Conservation (phyloP, 78 protist genomes). For the Dictyostelium firmibasis region DNA sequence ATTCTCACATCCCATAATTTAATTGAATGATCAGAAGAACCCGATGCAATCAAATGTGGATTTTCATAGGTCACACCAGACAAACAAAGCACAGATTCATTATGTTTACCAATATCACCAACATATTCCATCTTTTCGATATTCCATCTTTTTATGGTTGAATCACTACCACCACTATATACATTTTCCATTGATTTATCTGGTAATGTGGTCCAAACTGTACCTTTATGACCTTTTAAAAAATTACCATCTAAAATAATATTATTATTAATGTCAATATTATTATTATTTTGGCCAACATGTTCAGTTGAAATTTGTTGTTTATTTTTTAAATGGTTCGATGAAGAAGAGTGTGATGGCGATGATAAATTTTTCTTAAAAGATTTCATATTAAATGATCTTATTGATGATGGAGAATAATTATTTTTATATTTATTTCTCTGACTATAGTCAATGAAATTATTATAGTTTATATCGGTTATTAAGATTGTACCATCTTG, state of each 20-base stretch:
- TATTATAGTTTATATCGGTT: background rate
- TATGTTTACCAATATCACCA: conserved; percentile 33
- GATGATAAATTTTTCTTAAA: background rate
- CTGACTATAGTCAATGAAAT: background rate
- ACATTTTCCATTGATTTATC: background rate
- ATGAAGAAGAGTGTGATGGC: no score
- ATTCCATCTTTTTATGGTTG: conserved; percentile 17
- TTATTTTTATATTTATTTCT: background rate
- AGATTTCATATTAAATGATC: background rate
- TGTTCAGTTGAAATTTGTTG: conserved; percentile 1
- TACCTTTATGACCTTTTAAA: conserved; percentile 26
- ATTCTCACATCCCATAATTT: conserved; percentile 40
- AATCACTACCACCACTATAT: conserved; percentile 35
- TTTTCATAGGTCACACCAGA: background rate
- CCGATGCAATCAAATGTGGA: conserved; percentile 7
- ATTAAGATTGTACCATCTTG: conserved; percentile 39
- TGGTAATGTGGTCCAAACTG: conserved; percentile 27
- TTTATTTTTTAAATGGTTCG: no score
- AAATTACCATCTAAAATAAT: background rate
- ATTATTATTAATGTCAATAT: background rate
- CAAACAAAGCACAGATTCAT: conserved; percentile 14
- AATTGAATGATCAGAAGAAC: conserved; percentile 36
- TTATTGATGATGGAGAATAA: background rate
- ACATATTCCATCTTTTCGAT: background rate
- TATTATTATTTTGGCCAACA: background rate